Base-by-base conservation (phyloP, 352 stramenopile genomes). In the Lagenidium sp. region DNA sequence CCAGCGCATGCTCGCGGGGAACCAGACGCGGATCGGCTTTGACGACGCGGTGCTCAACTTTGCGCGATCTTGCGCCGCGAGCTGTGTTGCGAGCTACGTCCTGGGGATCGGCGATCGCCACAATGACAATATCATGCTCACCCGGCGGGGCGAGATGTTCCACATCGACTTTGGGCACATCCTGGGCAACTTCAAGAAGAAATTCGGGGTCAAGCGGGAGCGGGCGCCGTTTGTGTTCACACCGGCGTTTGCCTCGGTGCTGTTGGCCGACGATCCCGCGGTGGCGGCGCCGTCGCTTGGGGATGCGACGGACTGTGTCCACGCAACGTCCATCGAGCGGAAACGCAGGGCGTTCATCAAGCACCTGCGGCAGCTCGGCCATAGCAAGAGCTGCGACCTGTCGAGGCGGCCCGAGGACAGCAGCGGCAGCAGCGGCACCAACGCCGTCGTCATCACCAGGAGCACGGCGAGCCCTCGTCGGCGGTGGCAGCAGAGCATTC, bases 71-170 rank as follows among this genome's bases (percentile, higher is more conserved):
- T 82, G 69, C 26, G 69, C 50, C 4, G 54, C 54, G 37, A 63
- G 49, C 19, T 63, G 54, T 20, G 44, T 81, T 12, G 65, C 66
- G 18, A 74, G 62, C 12, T 76, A 76, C 34, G 57, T 80, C 8
- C 51, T 82, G 10, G 69, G 69, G n/a, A 63, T 82, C 30, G 69
- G 69, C 12, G 69, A 82, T 36, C 58, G 69, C 8, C 69, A 82
- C 44, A 55, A 65, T 35, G 65, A 76, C 48, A 82, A 82, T 41
- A 79, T 82, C 55, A 82, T 82, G 69, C 12, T 80, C 3, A 48
- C 39, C 34, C 46, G 43, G 11, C 28, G 37, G 4, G 62, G 62
- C 15, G 30, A 51, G 8, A 47, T 65, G 10, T 73, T 73, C 30
- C 63, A 73, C 31, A 73, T 73, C 39, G 63, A 73, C 20, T 73